phyloP scores from a whole-genome alignment of 805 yeast species.

The Saturnispora mendoncae region DNA sequence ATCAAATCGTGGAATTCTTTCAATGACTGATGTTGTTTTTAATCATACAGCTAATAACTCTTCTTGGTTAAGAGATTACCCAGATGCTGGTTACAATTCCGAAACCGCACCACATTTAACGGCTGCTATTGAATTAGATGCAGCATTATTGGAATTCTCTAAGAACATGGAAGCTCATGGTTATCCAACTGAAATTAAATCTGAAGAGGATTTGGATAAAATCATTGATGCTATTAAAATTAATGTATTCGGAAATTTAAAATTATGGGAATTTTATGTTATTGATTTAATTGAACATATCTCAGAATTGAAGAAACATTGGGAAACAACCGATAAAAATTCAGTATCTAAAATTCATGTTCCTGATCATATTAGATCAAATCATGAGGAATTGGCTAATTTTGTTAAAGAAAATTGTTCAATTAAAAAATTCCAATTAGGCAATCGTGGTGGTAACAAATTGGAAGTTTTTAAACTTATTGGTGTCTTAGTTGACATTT shows the following conservation, averaged over 20 bases:
- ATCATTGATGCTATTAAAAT: conserved; percentile 61
- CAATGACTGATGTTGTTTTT: conserved; percentile 87
- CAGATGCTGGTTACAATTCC: conserved; percentile 82
- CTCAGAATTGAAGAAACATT: conserved; percentile 30
- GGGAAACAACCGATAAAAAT: conserved; percentile 20
- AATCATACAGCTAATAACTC: conserved; percentile 94
- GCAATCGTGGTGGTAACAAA: conserved; percentile 42
- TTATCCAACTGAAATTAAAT: conserved; percentile 47
- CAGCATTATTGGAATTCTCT: conserved; percentile 57
- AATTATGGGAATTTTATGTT: conserved; percentile 85
- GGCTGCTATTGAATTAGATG: conserved; percentile 80
- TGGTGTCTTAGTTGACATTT: conserved; percentile 36
- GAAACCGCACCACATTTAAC: conserved; percentile 83
- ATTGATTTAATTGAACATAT: conserved; percentile 44
- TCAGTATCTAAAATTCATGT: conserved; percentile 28
- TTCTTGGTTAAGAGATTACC: conserved; percentile 73
- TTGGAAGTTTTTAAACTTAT: conserved; percentile 46
- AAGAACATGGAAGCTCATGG: conserved; percentile 45
- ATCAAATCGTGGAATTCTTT: conserved; percentile 49
- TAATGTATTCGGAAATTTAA: conserved; percentile 57
- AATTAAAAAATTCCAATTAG: conserved; percentile 35
- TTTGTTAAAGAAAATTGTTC: conserved; percentile 38
- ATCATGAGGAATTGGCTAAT: conserved; percentile 41
- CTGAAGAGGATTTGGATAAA: conserved; percentile 44
- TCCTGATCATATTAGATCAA: conserved; percentile 34